Conservation (phyloP, 2,329 filamentous ascomycete genomes). For the Cladosporium halotolerans region DNA sequence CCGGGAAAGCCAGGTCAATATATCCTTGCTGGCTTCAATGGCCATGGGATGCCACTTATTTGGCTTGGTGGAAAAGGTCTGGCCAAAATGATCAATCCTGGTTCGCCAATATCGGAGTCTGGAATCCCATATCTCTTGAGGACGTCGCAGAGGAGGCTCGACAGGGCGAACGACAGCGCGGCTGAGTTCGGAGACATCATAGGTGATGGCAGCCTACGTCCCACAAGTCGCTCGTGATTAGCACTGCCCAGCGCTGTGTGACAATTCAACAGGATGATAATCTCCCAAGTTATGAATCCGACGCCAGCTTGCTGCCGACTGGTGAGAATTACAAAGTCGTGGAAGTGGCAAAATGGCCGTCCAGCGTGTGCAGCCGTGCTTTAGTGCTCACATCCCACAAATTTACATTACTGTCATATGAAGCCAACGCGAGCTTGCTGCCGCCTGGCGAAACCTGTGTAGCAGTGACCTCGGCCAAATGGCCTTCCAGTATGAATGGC, state of each 20-base stretch:
- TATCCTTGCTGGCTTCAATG: slow-evolving; percentile 47
- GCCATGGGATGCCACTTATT: slow-evolving; percentile 44
- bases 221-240: no score
- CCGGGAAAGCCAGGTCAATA: slow-evolving; percentile 39
- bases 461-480: neutral
- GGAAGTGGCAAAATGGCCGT: neutral
- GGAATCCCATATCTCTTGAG: no score
- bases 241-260: no score
- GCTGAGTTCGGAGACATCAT: no score
- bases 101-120: no score
- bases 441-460: slow-evolving; percentile 10
- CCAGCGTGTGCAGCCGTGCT: neutral
- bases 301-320: neutral
- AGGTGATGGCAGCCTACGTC: no score
- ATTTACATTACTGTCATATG: slow-evolving; percentile 1
- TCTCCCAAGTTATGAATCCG: neutral
- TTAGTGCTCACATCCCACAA: slow-evolving; percentile 1
- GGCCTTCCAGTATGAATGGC: slow-evolving; percentile 1
- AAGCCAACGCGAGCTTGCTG: neutral
- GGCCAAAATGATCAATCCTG: slow-evolving; percentile 33
- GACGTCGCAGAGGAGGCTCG: no score
- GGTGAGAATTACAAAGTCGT: neutral
- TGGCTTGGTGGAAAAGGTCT: slow-evolving; percentile 35
- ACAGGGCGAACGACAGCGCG: no score
- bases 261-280: no score